A percentile compares a stretch with the other conserved stretches of the same genome.
These are phyloP conservation scores for Rhododendron ferrugineum DNA, from an alignment of 148 eudicot species.

Conservation along the genomic window DNA sequence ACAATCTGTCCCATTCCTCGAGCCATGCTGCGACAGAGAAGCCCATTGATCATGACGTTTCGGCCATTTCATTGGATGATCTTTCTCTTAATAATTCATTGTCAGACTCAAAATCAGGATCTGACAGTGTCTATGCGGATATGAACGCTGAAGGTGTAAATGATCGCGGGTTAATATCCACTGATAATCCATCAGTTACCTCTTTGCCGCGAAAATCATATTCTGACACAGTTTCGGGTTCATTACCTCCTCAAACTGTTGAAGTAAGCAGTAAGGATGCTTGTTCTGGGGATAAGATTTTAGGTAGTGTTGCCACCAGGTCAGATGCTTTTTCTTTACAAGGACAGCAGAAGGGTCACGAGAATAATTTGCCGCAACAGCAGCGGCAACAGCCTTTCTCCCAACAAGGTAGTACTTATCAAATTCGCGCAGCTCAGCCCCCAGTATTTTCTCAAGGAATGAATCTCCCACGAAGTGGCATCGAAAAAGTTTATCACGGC, in stretches of 20 bases:
- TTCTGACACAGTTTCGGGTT: not conserved
- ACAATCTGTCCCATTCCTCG: constrained; percentile 30
- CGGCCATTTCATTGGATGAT: constrained; percentile 33
- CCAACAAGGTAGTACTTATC: constrained; percentile 20
- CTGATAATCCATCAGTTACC: constrained; percentile 10
- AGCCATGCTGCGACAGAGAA: constrained; percentile 38
- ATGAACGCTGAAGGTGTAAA: constrained; percentile 11
- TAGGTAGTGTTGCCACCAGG: constrained; percentile 6
- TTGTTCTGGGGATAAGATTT: constrained; percentile 8
- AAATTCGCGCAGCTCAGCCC: constrained; percentile 35
- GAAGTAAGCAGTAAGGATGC: constrained; percentile 8
- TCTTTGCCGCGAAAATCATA: constrained; percentile 8
- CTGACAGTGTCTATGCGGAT: constrained; percentile 10
- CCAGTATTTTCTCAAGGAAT: constrained; percentile 41
- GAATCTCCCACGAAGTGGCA: constrained; percentile 27
- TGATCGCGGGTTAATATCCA: constrained; percentile 1
- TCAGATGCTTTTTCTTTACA: constrained; percentile 13
- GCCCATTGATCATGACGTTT: constrained; percentile 29
- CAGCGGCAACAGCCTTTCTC: constrained; percentile 6
- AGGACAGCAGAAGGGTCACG: constrained; percentile 6
- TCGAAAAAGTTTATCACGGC: constrained; percentile 37
- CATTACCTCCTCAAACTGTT: constrained; percentile 9
- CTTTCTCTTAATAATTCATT: constrained; percentile 24
- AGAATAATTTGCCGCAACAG: constrained; percentile 15
- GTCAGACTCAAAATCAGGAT: constrained; percentile 9